A percentile compares a stretch with the other conserved stretches of the same genome.
These are phyloP conservation scores for Fabrea salina DNA, from an alignment of 169 alveolate species.

Conservation along the genomic window DNA sequence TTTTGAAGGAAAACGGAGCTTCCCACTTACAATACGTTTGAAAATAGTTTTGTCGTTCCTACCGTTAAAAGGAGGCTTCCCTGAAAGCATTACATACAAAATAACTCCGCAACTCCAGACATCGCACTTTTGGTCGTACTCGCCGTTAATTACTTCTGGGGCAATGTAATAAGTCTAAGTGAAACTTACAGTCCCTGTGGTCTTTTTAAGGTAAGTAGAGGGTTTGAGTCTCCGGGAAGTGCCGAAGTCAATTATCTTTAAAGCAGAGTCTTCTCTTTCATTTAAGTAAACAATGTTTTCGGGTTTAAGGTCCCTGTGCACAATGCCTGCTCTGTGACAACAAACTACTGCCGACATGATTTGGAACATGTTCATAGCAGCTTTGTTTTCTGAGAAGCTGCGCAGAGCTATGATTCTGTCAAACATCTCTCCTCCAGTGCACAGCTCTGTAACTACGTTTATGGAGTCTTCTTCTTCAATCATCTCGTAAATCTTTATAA, in stretches of 20 bases:
- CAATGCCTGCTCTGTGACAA: conserved; percentile 75
- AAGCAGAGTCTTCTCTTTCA: conserved; percentile 40
- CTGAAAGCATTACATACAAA: conserved; percentile 70
- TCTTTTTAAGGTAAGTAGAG: conserved; percentile 19
- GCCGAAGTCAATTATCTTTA: conserved; percentile 79
- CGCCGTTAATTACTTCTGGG: conserved; percentile 75
- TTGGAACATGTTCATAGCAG: conserved; percentile 61
- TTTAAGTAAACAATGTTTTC: conserved; percentile 74
- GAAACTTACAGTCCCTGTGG: conserved; percentile 73
- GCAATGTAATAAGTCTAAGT: conserved; percentile 85
- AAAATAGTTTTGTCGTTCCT: conserved; percentile 64
- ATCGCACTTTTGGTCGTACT: conserved; percentile 79
- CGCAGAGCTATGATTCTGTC: conserved; percentile 27
- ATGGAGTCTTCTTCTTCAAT: conserved; percentile 63
- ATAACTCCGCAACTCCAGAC: conserved; percentile 78
- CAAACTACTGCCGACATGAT: conserved; percentile 68
- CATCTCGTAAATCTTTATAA: conserved; percentile 71
- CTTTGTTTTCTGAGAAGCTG: conserved; percentile 70
- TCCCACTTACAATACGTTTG: conserved; percentile 50
- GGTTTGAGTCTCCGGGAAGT: conserved; percentile 26
- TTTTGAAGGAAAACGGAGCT: conserved; percentile 40
- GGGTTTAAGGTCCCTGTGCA: conserved; percentile 87
- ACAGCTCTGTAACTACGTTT: conserved; percentile 68
- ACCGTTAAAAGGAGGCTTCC: conserved; percentile 81
- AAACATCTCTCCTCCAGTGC: conserved; percentile 74